These are phyloP conservation scores for Davidsoniella neocaledoniae DNA, from an alignment of 2,329 filamentous ascomycete genomes.

Conservation along the genomic window DNA sequence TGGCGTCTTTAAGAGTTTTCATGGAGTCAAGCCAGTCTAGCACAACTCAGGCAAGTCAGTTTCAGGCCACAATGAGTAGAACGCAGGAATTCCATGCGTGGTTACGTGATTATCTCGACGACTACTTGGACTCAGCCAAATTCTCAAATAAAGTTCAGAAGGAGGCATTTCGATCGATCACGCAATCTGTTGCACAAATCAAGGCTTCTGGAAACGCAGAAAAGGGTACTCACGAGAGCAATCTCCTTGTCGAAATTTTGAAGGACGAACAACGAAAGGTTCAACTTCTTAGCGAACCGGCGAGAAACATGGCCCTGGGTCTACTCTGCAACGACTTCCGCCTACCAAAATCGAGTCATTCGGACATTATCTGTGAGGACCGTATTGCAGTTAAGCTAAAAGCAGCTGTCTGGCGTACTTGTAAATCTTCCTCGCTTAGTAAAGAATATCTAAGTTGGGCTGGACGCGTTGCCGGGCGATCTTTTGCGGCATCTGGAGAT, in stretches of 20 bases:
- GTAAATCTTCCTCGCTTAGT: conserved; percentile 45
- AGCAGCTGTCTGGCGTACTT: conserved; percentile 59
- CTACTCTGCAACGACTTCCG: conserved; percentile 64
- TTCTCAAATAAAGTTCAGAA: conserved; percentile 33
- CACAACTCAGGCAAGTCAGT: conserved; percentile 73
- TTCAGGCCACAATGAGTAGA: conserved; percentile 58
- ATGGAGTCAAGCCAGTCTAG: conserved; percentile 57
- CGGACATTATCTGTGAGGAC: conserved; percentile 56
- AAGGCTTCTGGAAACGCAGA: conserved; percentile 52
- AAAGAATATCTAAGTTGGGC: conserved; percentile 69
- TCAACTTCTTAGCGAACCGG: conserved; percentile 52
- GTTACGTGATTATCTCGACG: conserved; percentile 53
- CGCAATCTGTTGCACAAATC: conserved; percentile 50
- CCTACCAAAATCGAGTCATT: conserved; percentile 23
- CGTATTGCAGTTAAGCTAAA: conserved; percentile 43
- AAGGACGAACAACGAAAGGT: conserved; percentile 47
- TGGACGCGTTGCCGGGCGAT: conserved; percentile 65
- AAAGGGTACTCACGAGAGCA: conserved; percentile 57
- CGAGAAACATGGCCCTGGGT: conserved; percentile 51
- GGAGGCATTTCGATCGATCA: conserved; percentile 46
- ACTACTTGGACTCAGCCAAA: conserved; percentile 35
- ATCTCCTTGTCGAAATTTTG: conserved; percentile 62
- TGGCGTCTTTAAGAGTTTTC: conserved; percentile 65
- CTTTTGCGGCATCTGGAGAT: conserved; percentile 61
- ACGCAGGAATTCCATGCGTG: conserved; percentile 62